Conservation (phyloP, 2,329 filamentous ascomycete genomes). For the Phialocephala subalpina region DNA sequence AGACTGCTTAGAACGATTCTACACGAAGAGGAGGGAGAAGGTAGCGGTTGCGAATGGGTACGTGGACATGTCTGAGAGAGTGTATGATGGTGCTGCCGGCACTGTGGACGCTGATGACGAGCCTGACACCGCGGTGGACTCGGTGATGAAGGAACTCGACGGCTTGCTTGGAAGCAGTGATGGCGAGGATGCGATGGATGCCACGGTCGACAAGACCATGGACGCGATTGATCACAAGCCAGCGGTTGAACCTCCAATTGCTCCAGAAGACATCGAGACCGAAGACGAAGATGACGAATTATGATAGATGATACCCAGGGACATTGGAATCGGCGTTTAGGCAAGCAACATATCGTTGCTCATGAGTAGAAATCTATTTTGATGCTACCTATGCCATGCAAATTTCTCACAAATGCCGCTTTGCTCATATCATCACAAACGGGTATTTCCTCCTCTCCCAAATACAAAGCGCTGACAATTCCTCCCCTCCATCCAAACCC, state of each 20-base stretch:
- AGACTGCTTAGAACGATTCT: constrained; percentile 82
- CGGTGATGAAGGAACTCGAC: background rate
- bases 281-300: constrained; percentile 34
- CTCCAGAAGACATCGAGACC: constrained; percentile 22
- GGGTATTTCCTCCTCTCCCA: constrained; percentile 10
- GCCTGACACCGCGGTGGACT: background rate
- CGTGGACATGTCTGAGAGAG: constrained; percentile 14
- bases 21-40: constrained; percentile 62
- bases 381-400: constrained; percentile 20
- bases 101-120: background rate
- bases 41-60: constrained; percentile 30
- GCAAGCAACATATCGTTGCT: constrained; percentile 20
- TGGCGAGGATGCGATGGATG: constrained; percentile 32
- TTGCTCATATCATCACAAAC: constrained; percentile 15
- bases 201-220: background rate
- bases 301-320: constrained; percentile 34
- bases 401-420: constrained; percentile 14
- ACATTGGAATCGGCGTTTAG: constrained; percentile 15
- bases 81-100: background rate
- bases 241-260: background rate
- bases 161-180: background rate
- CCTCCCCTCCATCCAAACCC: background rate
- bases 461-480: constrained; percentile 6
- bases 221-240: background rate
- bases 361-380: constrained; percentile 20